Evolutionary conservation across 805 yeast species (phyloP).

Genomic region (Candida vartiovaarae): DNA sequence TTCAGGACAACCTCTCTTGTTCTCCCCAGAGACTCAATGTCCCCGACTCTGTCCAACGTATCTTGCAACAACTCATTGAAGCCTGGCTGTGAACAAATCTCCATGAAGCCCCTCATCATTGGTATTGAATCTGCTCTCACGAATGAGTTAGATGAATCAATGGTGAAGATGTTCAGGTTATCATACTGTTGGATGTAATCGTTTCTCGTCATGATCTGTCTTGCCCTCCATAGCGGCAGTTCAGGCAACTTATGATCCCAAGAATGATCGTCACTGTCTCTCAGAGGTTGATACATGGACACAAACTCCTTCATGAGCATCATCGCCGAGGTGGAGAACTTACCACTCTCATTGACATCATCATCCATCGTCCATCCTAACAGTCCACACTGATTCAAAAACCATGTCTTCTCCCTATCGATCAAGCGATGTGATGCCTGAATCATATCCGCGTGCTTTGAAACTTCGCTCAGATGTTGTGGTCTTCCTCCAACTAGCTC

Average conservation of each 20-base stretch:
- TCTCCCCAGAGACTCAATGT: constrained; percentile 70
- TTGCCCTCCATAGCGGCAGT: constrained; percentile 74
- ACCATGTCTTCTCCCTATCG: constrained; percentile 81
- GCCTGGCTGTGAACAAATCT: constrained; percentile 63
- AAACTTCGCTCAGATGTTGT: constrained; percentile 69
- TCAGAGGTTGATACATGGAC: constrained; percentile 32
- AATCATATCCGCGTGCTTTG: constrained; percentile 48
- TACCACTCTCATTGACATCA: constrained; percentile 81
- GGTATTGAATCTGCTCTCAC: constrained; percentile 81
- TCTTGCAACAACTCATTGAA: constrained; percentile 61
- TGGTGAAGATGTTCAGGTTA: constrained; percentile 69
- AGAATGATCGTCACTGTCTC: constrained; percentile 26
- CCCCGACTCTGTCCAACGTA: constrained; percentile 61
- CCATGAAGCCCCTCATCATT: constrained; percentile 86
- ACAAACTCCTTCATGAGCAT: constrained; percentile 63
- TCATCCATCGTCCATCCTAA: constrained; percentile 79
- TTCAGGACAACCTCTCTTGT: constrained; percentile 71
- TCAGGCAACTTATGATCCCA: constrained; percentile 56
- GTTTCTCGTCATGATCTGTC: constrained; percentile 80
- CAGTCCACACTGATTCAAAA: constrained; percentile 73
- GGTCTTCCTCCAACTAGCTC: constrained; percentile 79
- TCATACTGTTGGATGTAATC: constrained; percentile 75
- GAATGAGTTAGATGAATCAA: constrained; percentile 55
- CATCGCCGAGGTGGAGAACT: constrained; percentile 71
- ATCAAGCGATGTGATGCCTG: constrained; percentile 62